phyloP scores from a whole-genome alignment of 2,329 filamentous ascomycete genomes.

The Cordyceps cicadae region DNA sequence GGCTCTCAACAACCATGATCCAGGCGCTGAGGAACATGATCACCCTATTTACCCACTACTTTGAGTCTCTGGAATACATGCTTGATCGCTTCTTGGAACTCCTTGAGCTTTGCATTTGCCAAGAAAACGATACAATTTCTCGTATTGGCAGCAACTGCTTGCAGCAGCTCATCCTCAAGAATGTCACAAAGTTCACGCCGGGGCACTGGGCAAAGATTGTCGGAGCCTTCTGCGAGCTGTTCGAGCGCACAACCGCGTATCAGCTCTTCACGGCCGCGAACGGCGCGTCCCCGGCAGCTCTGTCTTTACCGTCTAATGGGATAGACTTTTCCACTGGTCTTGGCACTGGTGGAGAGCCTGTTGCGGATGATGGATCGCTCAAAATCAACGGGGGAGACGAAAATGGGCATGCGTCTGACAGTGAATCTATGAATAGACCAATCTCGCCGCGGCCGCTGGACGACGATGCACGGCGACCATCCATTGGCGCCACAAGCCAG shows the following conservation, averaged over 20 bases:
- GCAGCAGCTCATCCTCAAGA: slow-evolving; percentile 92
- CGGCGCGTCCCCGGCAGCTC: slow-evolving; percentile 42
- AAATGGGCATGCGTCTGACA: slow-evolving; percentile 23
- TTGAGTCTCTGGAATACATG: slow-evolving; percentile 94
- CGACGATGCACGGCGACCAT: slow-evolving; percentile 26
- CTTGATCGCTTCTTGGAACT: slow-evolving; percentile 94
- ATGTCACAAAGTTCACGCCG: slow-evolving; percentile 81
- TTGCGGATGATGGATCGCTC: slow-evolving; percentile 46
- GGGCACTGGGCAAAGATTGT: slow-evolving; percentile 94
- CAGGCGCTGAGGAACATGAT: slow-evolving; percentile 98
- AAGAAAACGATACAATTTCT: slow-evolving; percentile 97
- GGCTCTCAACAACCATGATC: slow-evolving; percentile 99
- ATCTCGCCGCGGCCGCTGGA: slow-evolving; percentile 24
- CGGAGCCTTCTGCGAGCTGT: slow-evolving; percentile 89
- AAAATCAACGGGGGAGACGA: slow-evolving; percentile 51
- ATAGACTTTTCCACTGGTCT: slow-evolving; percentile 39
- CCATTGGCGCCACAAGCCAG: slow-evolving; percentile 25
- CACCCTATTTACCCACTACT: slow-evolving; percentile 96
- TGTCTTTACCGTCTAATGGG: slow-evolving; percentile 46
- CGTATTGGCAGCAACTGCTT: slow-evolving; percentile 97
- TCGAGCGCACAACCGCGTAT: slow-evolving; percentile 87
- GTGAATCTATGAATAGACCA: slow-evolving; percentile 25
- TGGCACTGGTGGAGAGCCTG: slow-evolving; percentile 31
- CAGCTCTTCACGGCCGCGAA: slow-evolving; percentile 84
- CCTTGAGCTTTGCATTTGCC: slow-evolving; percentile 90